These are phyloP conservation scores for Omphalotus olearius DNA, from an alignment of 1,284 basidiomycete species.

Conservation along the genomic window DNA sequence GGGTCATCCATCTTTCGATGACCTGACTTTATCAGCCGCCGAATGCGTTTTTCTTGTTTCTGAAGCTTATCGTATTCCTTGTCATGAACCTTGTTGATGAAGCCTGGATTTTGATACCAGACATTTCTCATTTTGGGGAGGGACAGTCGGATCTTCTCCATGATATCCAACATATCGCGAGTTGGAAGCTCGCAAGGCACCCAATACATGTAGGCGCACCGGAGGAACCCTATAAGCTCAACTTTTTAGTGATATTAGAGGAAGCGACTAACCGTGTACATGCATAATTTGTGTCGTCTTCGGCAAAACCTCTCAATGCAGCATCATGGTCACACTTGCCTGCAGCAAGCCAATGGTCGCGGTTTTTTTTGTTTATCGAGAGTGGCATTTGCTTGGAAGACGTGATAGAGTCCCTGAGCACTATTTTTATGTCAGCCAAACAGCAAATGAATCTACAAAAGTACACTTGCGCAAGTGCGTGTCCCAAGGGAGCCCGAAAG, in stretches of 20 bases:
- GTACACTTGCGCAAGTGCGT: slow-evolving; percentile 7
- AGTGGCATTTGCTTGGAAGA: not conserved
- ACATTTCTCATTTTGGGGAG: slow-evolving; percentile 1
- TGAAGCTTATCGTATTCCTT: too few relatives aligned
- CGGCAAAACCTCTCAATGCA: slow-evolving; percentile 19
- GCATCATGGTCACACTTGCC: slow-evolving; percentile 21
- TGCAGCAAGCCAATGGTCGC: slow-evolving; percentile 14
- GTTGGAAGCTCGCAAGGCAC: not conserved
- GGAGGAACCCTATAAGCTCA: slow-evolving; percentile 3
- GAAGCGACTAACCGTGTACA: slow-evolving; percentile 18
- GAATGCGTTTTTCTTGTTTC: too few relatives aligned
- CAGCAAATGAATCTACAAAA: not conserved
- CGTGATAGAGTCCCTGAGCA: slow-evolving; percentile 1
- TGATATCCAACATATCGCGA: not conserved
- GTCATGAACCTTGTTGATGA: too few relatives aligned
- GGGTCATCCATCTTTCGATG: too few relatives aligned
- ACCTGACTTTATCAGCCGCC: too few relatives aligned
- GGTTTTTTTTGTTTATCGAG: not conserved
- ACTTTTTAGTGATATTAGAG: not conserved
- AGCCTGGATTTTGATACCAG: not conserved
- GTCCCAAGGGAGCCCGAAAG: slow-evolving; percentile 1
- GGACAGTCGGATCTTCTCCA: slow-evolving; percentile 5
- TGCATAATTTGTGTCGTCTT: slow-evolving; percentile 26
- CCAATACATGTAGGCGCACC: slow-evolving; percentile 4
- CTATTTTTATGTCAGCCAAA: not conserved